phyloP scores from a whole-genome alignment of 805 yeast genomes.

The Saccharomycopsis amapae region DNA sequence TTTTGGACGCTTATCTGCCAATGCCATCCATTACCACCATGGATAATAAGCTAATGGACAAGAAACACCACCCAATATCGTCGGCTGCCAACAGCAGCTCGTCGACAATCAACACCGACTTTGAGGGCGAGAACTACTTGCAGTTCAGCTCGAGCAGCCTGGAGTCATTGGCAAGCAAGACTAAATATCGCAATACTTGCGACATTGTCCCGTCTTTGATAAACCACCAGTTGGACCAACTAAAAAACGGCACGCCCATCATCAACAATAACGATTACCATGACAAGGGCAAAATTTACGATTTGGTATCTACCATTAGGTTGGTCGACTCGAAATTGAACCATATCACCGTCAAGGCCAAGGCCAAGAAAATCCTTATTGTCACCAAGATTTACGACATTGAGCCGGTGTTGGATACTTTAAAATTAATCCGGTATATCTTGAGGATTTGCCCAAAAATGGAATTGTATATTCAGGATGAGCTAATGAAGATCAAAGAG shows the following conservation, averaged over 20 bases:
- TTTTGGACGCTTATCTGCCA: neutral
- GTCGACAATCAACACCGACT: neutral
- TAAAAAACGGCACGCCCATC: neutral
- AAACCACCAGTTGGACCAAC: constrained; percentile 9
- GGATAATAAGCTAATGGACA: neutral
- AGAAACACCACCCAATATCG: neutral
- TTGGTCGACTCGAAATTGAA: constrained; percentile 28
- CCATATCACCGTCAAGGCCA: constrained; percentile 27
- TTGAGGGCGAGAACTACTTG: neutral
- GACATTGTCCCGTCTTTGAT: constrained; percentile 19
- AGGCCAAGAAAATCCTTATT: constrained; percentile 26
- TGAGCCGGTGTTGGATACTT: constrained; percentile 28
- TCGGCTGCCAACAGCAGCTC: neutral
- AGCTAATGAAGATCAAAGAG: constrained; percentile 23
- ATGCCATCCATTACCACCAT: neutral
- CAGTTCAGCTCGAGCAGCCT: constrained; percentile 1
- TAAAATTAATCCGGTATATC: constrained; percentile 23
- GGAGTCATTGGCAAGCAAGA: neutral
- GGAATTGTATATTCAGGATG: constrained; percentile 40
- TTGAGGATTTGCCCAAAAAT: constrained; percentile 32
- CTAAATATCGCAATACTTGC: constrained; percentile 14
- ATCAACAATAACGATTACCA: neutral
- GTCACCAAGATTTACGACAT: constrained; percentile 29
- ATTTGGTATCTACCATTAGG: constrained; percentile 27
- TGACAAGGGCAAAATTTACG: constrained; percentile 11